These are phyloP conservation scores for Penicillium digitatum DNA, from an alignment of 2,329 filamentous ascomycete genomes.

Conservation along the genomic window DNA sequence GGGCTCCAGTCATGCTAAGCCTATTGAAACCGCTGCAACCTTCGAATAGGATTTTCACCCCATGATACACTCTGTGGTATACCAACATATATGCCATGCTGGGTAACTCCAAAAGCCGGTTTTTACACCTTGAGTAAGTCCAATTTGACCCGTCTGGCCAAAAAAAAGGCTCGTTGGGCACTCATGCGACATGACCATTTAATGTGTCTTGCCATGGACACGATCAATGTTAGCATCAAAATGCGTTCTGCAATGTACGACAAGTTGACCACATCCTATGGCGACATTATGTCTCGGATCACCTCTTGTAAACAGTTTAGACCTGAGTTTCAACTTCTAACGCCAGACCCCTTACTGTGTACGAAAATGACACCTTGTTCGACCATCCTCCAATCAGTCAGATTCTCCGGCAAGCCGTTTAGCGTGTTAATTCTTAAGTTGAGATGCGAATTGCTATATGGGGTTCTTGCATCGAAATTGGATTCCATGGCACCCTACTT, in stretches of 20 bases:
- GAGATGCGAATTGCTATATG: conserved; percentile 53
- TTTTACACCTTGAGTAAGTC: conserved; percentile 28
- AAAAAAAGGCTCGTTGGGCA: neutral
- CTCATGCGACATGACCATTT: conserved; percentile 11
- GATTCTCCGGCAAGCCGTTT: conserved; percentile 34
- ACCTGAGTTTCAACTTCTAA: neutral
- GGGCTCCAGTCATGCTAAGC: neutral
- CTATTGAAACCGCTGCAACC: neutral
- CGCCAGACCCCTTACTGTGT: neutral
- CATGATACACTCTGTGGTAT: neutral
- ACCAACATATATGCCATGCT: neutral
- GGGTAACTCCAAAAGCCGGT: neutral
- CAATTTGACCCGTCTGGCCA: neutral
- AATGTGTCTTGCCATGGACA: conserved; percentile 26
- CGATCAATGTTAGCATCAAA: neutral
- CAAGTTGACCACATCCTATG: neutral
- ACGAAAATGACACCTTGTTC: no score
- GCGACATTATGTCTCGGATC: neutral
- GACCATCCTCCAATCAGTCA: neutral
- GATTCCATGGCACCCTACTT: conserved; percentile 61
- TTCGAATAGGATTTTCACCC: neutral
- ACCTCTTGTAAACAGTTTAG: no score
- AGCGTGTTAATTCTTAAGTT: conserved; percentile 52
- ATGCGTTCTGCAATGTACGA: neutral
- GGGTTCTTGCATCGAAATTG: conserved; percentile 54